These are phyloP conservation scores for Verticillium klebahnii DNA, from an alignment of 2,329 filamentous ascomycete species.

Conservation along the genomic window DNA sequence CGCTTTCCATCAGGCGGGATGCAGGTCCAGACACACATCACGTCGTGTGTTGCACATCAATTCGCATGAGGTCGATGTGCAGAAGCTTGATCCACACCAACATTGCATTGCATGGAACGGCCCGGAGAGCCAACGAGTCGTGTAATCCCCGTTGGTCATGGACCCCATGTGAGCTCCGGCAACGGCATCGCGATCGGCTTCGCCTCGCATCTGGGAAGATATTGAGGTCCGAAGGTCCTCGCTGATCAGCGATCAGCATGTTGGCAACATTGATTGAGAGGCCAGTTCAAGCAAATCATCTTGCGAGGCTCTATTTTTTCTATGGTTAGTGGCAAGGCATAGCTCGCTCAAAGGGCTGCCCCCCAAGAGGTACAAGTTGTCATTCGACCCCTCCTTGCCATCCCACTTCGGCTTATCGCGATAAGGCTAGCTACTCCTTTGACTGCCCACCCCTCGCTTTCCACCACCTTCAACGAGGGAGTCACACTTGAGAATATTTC, in stretches of 20 bases:
- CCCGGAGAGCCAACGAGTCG: background rate
- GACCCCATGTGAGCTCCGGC: background rate
- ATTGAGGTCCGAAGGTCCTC: no score
- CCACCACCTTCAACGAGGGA: background rate
- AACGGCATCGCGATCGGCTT: background rate
- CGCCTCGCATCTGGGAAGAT: background rate
- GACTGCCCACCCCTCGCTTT: background rate
- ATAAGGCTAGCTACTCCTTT: background rate
- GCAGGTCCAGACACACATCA: background rate
- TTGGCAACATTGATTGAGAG: no score
- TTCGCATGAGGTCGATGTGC: background rate
- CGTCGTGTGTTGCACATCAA: background rate
- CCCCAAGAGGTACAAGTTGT: background rate
- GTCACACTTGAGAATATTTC: background rate
- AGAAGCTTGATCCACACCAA: background rate
- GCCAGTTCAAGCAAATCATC: background rate
- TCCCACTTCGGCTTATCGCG: background rate
- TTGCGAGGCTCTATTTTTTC: background rate
- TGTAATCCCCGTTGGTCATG: background rate
- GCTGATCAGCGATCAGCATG: no score
- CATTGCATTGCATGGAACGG: background rate
- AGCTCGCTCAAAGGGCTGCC: background rate
- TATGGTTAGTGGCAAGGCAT: background rate
- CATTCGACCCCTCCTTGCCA: background rate
- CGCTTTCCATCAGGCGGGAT: background rate